Base-by-base conservation (phyloP, 2,329 filamentous ascomycete genomes). In the Scorias spongiosa region DNA sequence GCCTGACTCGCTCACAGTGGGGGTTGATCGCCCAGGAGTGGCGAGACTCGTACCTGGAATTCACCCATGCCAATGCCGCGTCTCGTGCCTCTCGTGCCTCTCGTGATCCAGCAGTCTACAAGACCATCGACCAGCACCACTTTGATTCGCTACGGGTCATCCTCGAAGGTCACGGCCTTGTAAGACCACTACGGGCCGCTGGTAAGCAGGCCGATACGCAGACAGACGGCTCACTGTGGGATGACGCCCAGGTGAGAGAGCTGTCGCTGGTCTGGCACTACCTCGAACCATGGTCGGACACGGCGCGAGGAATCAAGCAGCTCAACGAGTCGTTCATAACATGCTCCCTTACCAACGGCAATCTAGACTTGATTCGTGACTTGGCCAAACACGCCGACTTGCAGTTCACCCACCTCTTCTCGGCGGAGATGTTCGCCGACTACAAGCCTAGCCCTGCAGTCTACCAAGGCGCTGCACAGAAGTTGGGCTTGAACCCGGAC, bases 341-440 rank as follows among this genome's bases (percentile, higher is more conserved):
- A 0, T 70, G 75, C 36, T 85, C 81, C 0, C 66, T 89, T 20
- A 84, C 80, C 26, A 91, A 91, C 57, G 84, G 81, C 30, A 89
- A 88, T 57, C 57, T 68, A 2, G 64, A 68, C 1, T 65, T 89
- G n/a, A 66, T 89, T 38, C 57, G 64, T 2, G 84, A 89, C 56
- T 68, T 91, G 41, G 63, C 73, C 41, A 56, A 63, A 42, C 68
- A 75, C 52, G 78, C 74, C 1, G 60, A 62, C 4, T 68, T 88
- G 42, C 71, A 70, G 0, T 89, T 87, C 54, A 67, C 68, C 17
- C 63, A 69, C 43, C 53, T 87, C 34, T 66, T 81, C 46, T 83
- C 77, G 8, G 75, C 78, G 0, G 82, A 83, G 61, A 72, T 80
- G 49, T 89, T 88, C 56, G 65, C 69, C 39, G 76, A 75, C 0